These are phyloP conservation scores for Boletus sp. DNA, from an alignment of 768 basidiomycete genomes.

Conservation along the genomic window DNA sequence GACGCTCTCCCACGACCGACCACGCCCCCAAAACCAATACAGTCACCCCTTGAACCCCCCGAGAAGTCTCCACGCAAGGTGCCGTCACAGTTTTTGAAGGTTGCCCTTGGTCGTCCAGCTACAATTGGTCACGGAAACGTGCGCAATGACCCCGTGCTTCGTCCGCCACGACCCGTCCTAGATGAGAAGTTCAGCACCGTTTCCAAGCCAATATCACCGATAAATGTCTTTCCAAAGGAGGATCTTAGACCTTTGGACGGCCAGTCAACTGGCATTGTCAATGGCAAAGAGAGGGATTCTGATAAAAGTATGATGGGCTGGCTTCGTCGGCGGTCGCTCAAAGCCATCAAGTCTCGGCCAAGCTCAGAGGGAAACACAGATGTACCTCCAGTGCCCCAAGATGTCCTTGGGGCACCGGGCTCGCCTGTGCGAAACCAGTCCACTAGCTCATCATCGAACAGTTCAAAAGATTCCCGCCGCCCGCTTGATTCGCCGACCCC, in stretches of 20 bases:
- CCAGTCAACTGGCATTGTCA: slow-evolving; percentile 31
- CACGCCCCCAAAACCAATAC: slow-evolving; percentile 24
- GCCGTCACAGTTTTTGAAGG: slow-evolving; percentile 19
- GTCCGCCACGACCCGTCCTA: slow-evolving; percentile 19
- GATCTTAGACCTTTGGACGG: slow-evolving; percentile 26
- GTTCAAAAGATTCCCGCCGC: slow-evolving; percentile 27
- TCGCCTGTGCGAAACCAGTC: slow-evolving; percentile 26
- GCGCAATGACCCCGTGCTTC: slow-evolving; percentile 19
- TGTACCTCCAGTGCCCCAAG: slow-evolving; percentile 14
- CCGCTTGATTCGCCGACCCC: slow-evolving; percentile 18
- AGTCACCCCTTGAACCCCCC: slow-evolving; percentile 8
- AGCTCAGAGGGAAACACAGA: slow-evolving; percentile 19
- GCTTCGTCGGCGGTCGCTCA: slow-evolving; percentile 31
- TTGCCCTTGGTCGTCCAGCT: slow-evolving; percentile 13
- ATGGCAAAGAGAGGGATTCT: slow-evolving; percentile 37
- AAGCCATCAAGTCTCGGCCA: slow-evolving; percentile 20
- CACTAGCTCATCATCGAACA: slow-evolving; percentile 20
- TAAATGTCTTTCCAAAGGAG: slow-evolving; percentile 19
- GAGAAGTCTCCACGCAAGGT: slow-evolving; percentile 27
- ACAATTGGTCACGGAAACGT: slow-evolving; percentile 14
- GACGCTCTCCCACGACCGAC: slow-evolving; percentile 14
- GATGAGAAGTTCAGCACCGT: slow-evolving; percentile 25
- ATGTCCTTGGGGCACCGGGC: slow-evolving; percentile 4
- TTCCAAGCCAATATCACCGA: slow-evolving; percentile 14
- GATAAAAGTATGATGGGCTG: slow-evolving; percentile 38